A percentile compares a stretch with the other conserved stretches of the same genome.
Conservation (phyloP, 108 stramenopile species). For the Mayamaea pseudoterrestris region DNA sequence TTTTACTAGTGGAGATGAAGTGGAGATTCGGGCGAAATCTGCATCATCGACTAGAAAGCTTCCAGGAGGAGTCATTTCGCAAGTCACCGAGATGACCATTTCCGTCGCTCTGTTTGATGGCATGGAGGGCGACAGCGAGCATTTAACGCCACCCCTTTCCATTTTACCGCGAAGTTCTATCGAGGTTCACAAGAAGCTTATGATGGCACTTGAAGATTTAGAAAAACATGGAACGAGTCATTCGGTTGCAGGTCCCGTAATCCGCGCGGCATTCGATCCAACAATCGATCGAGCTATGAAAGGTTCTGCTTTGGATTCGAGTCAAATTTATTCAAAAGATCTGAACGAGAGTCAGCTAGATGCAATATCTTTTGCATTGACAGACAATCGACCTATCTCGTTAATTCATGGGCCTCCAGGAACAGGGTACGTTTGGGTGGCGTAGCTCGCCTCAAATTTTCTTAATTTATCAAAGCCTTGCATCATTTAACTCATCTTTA, state of each 20-base stretch:
- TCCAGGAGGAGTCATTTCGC: slow-evolving; percentile 47
- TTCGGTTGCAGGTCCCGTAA: slow-evolving; percentile 48
- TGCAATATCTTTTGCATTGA: slow-evolving; percentile 61
- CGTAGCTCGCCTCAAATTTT: too few species aligned
- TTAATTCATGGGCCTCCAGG: slow-evolving; percentile 86
- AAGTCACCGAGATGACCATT: slow-evolving; percentile 46
- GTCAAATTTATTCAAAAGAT: slow-evolving; percentile 3
- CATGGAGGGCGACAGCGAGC: slow-evolving; percentile 14
- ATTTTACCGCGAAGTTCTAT: slow-evolving; percentile 58
- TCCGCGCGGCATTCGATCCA: slow-evolving; percentile 46
- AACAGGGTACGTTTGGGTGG: slow-evolving; percentile 24
- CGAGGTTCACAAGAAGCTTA: slow-evolving; percentile 63
- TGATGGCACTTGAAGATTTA: slow-evolving; percentile 44
- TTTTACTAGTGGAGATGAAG: slow-evolving; percentile 79
- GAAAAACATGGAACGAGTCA: slow-evolving; percentile 49
- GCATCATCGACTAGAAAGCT: slow-evolving; percentile 7
- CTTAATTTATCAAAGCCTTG: too few species aligned
- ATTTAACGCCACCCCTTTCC: slow-evolving; percentile 39
- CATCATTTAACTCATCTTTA: too few species aligned
- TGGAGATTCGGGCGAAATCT: slow-evolving; percentile 44
- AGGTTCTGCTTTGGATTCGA: neutral
- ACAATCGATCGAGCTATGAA: neutral
- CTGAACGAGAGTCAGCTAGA: slow-evolving; percentile 67
- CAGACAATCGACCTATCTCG: slow-evolving; percentile 31
- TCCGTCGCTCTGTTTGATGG: slow-evolving; percentile 62